Percentiles rank a stretch among this genome's conserved stretches.
phyloP scores from a whole-genome alignment of 129 eudicot genomes.

The Pittosporum tobira region DNA sequence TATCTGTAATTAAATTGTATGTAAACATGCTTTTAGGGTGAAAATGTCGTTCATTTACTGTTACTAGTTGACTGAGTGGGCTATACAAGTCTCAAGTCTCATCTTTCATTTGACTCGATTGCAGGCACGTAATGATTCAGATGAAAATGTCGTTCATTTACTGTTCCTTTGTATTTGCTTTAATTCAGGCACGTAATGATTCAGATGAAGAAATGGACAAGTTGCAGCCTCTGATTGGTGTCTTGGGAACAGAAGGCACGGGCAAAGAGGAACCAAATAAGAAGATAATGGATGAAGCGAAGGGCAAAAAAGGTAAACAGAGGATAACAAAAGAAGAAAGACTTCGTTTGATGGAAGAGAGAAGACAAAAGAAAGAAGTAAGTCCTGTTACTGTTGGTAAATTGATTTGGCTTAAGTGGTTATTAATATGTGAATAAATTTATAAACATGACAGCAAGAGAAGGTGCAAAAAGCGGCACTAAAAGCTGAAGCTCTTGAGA shows the following conservation, averaged over 20 bases:
- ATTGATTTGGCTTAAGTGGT: slow-evolving; percentile 6
- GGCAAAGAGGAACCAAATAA: slow-evolving; percentile 15
- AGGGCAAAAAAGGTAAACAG: slow-evolving; percentile 19
- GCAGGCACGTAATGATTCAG: slow-evolving; percentile 24
- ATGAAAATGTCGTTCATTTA: no score
- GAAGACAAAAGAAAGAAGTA: slow-evolving; percentile 67
- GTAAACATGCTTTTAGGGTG: no score
- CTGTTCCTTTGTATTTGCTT: not conserved
- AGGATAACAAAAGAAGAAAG: slow-evolving; percentile 54
- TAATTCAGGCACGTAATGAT: slow-evolving; percentile 22
- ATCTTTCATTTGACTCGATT: not conserved
- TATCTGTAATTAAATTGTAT: no score
- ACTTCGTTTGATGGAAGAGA: slow-evolving; percentile 54
- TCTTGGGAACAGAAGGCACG: slow-evolving; percentile 17
- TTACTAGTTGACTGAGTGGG: no score
- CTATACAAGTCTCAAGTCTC: no score
- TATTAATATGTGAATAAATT: not conserved
- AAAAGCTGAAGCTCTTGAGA: slow-evolving; percentile 78
- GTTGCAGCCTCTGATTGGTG: slow-evolving; percentile 16
- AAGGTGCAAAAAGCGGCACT: slow-evolving; percentile 62
- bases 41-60: no score
- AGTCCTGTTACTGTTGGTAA: not conserved
- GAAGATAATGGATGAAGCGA: slow-evolving; percentile 18
- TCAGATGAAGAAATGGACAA: slow-evolving; percentile 26
- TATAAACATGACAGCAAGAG: slow-evolving; percentile 43